Base-by-base conservation (phyloP, 2,329 filamentous ascomycete genomes). In the Ascochyta fabae region DNA sequence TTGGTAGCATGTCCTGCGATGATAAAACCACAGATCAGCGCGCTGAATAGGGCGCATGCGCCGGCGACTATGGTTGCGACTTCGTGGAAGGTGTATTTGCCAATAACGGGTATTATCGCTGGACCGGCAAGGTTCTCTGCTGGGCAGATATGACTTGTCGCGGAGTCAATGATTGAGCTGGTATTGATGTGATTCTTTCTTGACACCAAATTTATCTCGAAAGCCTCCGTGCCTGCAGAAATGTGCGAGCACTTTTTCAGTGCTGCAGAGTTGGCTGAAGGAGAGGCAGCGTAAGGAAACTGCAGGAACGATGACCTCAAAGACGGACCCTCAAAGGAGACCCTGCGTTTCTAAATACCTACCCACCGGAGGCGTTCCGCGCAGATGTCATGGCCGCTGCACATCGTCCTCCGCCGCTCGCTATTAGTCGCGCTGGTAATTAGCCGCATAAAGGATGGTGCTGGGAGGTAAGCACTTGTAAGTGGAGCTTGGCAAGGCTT, bases 1-100 rank as follows among this genome's bases (percentile, higher is more conserved):
- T 68, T 64, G n/a, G 51, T 43, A 10, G 68, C 63, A 44, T 71
- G 68, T n/a, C 60, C 38, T 10, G 59, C 45, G 22, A 70, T 52
- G 15, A 66, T 36, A 23, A 56, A 50, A 13, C 49, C 22, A 13
- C 61, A 49, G 22, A 69, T 58, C 15, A 68, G 23, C 2, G 45
- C 24, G 46, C 61, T 69, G 26, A 64, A 26, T 6, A 69, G 50
- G 1, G 53, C 65, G 27, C 64, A 66, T 16, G 60, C 56, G 2
- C 64, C 68, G 12, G 64, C 48, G 6, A 70, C 49, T 19, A 70
- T 62, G 1, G 44, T 63, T n/a, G 68, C 60, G 36, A 71, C 60
- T 41, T 61, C 61, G 41, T 69, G 65, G 51, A 64, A 71, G 19
- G 64, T 67, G 33, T 67, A 57, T 27, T 51, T 47, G 19, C 68